A percentile compares a stretch with the other conserved stretches of the same genome.
Conservation (phyloP, 163 green algal genomes). For the Coccomyxa subellipsoidea region DNA sequence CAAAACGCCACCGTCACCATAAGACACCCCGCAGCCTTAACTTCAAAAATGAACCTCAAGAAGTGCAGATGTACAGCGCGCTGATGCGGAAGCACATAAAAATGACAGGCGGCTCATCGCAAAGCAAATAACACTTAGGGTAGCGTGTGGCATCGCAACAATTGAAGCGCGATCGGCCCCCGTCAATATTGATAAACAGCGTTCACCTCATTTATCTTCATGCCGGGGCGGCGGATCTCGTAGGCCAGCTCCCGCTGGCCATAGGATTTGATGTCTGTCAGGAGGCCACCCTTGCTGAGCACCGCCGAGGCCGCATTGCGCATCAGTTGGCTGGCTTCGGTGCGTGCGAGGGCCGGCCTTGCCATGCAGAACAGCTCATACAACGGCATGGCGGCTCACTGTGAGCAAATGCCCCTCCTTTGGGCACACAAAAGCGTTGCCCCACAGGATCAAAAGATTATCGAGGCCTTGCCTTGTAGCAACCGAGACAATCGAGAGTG, state of each 20-base stretch:
- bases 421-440: no score
- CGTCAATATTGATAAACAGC: neutral
- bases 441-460: no score
- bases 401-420: no score
- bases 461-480: no score
- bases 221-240: slow-evolving; percentile 58
- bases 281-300: slow-evolving; percentile 39
- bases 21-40: no score
- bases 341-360: slow-evolving; percentile 49
- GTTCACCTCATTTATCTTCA: slow-evolving; percentile 60
- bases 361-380: slow-evolving; percentile 86
- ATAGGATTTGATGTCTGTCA: slow-evolving; percentile 62
- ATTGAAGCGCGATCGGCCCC: neutral
- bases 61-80: no score
- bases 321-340: slow-evolving; percentile 54
- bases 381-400: slow-evolving; percentile 70
- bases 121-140: neutral
- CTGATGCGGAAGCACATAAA: no score
- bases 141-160: neutral
- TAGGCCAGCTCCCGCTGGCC: slow-evolving; percentile 75
- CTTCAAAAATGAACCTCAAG: no score
- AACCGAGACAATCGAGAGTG: no score
- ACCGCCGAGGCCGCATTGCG: slow-evolving; percentile 33
- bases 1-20: no score
- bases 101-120: no score